Percentiles rank a stretch among this genome's conserved stretches.
These are phyloP conservation scores for Pichia kluyveri DNA, from an alignment of 805 yeast species.

Conservation along the genomic window DNA sequence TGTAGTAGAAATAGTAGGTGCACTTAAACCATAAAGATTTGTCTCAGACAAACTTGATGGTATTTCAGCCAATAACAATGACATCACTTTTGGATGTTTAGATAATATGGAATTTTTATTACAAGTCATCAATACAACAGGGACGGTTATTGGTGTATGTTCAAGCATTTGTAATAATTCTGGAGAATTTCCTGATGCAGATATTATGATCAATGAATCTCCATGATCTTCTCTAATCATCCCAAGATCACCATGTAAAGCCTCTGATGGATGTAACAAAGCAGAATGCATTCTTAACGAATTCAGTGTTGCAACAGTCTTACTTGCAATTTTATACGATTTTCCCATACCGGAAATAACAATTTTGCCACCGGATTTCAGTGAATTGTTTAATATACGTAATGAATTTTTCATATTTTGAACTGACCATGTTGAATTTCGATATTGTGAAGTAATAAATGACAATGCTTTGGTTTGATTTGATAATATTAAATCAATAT, in stretches of 20 bases:
- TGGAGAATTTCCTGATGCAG: constrained; percentile 79
- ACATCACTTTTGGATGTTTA: constrained; percentile 36
- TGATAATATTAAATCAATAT: constrained; percentile 33
- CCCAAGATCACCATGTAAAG: constrained; percentile 87
- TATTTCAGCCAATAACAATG: constrained; percentile 53
- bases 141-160: constrained; percentile 44
- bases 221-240: constrained; percentile 43
- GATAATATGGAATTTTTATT: constrained; percentile 48
- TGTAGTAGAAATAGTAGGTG: constrained; percentile 83
- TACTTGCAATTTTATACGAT: constrained; percentile 68
- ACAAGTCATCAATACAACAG: constrained; percentile 58
- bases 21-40: constrained; percentile 66
- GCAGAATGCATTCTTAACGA: constrained; percentile 67
- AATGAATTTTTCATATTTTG: constrained; percentile 36
- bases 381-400: constrained; percentile 32
- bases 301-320: constrained; percentile 73
- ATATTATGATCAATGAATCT: constrained; percentile 55
- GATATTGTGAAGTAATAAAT: constrained; percentile 37
- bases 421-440: constrained; percentile 36
- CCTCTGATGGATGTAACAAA: constrained; percentile 74
- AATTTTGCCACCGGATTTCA: constrained; percentile 53
- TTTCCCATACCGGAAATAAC: constrained; percentile 82
- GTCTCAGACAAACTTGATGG: constrained; percentile 52
- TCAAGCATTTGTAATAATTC: constrained; percentile 54
- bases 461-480: constrained; percentile 40